Percentiles rank a stretch among this genome's conserved stretches.
Conservation (phyloP, 331 rosid genomes). For the Quercus tomentella region DNA sequence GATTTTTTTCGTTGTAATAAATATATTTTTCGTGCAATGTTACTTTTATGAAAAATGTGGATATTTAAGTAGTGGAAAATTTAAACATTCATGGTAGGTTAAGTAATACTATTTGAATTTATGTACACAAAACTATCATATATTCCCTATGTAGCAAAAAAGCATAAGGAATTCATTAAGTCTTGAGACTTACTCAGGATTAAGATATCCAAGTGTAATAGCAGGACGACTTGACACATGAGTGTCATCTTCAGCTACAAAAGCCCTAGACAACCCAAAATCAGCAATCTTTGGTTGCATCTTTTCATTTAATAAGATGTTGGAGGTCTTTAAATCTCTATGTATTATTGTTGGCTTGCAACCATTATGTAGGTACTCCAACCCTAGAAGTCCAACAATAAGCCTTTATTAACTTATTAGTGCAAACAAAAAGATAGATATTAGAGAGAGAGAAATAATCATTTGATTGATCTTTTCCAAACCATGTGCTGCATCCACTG, state of each 20-base stretch:
- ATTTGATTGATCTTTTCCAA: too few species aligned
- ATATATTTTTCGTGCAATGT: too few species aligned
- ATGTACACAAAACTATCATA: too few species aligned
- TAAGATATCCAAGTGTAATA: slow-evolving; percentile 45
- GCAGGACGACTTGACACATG: slow-evolving; percentile 37
- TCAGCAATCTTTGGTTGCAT: slow-evolving; percentile 41
- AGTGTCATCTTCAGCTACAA: slow-evolving; percentile 23
- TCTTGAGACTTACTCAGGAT: slow-evolving; percentile 42
- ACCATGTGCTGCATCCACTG: too few species aligned
- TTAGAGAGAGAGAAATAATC: not conserved
- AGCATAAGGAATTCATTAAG: too few species aligned
- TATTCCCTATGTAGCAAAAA: too few species aligned
- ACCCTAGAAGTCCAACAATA: slow-evolving; percentile 20
- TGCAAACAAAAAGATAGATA: not conserved
- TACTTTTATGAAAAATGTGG: too few species aligned
- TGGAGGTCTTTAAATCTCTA: slow-evolving; percentile 48
- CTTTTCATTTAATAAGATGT: slow-evolving; percentile 38
- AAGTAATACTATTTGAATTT: too few species aligned
- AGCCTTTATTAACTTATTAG: too few species aligned
- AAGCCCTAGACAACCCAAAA: slow-evolving; percentile 44
- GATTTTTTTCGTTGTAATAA: too few species aligned
- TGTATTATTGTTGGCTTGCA: slow-evolving; percentile 45
- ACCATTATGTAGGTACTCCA: slow-evolving; percentile 46
- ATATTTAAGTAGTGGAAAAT: too few species aligned
- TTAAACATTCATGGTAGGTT: too few species aligned